phyloP scores from a whole-genome alignment of 108 stramenopile species.

The Conticribra guillardii region DNA sequence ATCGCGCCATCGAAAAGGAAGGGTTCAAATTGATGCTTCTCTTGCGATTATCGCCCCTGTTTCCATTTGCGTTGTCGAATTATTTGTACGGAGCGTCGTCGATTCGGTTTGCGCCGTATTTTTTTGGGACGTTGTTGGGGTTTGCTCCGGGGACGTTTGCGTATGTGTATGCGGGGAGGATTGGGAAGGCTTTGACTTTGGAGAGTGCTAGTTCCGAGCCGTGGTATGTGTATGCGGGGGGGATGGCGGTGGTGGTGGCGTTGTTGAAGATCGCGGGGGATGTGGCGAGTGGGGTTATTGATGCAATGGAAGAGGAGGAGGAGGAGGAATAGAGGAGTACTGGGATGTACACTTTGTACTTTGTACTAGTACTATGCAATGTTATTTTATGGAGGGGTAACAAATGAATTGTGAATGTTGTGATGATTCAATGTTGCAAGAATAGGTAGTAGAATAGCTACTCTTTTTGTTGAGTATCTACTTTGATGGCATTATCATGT shows the following conservation, averaged over 20 bases:
- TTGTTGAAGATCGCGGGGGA: slow-evolving; percentile 69
- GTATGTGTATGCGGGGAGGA: slow-evolving; percentile 76
- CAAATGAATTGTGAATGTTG: too few species aligned
- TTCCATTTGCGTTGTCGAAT: slow-evolving; percentile 91
- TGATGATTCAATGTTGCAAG: too few species aligned
- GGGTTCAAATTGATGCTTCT: slow-evolving; percentile 92
- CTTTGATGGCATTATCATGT: too few species aligned
- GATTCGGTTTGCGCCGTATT: slow-evolving; percentile 71
- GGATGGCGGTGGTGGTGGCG: slow-evolving; percentile 50
- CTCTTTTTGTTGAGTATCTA: too few species aligned
- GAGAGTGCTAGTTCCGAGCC: slow-evolving; percentile 55
- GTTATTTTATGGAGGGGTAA: too few species aligned
- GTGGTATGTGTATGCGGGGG: slow-evolving; percentile 78
- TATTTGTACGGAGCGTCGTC: slow-evolving; percentile 90
- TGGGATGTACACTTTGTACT: too few species aligned
- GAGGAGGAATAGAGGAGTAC: too few species aligned
- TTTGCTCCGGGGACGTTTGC: slow-evolving; percentile 84
- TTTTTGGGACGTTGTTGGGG: slow-evolving; percentile 76
- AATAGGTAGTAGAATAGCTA: too few species aligned
- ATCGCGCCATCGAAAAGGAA: slow-evolving; percentile 84
- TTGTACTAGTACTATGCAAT: too few species aligned
- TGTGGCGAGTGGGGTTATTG: slow-evolving; percentile 66
- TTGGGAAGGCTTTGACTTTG: slow-evolving; percentile 67
- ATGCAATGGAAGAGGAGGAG: slow-evolving; percentile 64
- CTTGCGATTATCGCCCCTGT: slow-evolving; percentile 82